Conservation (phyloP, 1,284 basidiomycete genomes). For the Papiliotrema laurentii region DNA sequence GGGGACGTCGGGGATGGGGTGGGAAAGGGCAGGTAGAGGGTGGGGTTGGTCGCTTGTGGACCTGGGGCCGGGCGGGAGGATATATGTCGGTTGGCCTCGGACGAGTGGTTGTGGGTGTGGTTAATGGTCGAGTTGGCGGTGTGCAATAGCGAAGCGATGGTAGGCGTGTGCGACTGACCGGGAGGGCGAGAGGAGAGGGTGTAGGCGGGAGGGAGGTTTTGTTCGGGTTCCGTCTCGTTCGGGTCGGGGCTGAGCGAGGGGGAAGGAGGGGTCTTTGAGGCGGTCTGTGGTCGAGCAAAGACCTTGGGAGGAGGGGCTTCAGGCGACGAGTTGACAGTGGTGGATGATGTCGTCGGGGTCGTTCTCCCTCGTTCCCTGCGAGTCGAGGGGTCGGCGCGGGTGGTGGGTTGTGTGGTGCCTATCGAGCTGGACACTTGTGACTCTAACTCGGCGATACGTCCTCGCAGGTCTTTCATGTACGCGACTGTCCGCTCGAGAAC, state of each 20-base stretch:
- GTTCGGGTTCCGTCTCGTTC: conserved; percentile 39
- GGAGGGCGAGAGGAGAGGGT: conserved; percentile 16
- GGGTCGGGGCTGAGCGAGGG: conserved; percentile 26
- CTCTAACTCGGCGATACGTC: conserved; percentile 29
- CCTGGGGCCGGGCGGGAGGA: conserved; percentile 4
- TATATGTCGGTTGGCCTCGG: too few relatives aligned
- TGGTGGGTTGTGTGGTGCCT: background rate
- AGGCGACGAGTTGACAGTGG: background rate
- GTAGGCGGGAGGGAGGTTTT: conserved; percentile 31
- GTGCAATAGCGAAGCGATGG: conserved; percentile 1
- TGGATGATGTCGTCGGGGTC: too few relatives aligned
- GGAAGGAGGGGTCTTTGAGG: conserved; percentile 20
- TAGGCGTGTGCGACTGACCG: background rate
- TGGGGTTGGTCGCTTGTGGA: conserved; percentile 28
- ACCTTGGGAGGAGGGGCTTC: background rate
- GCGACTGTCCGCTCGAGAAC: conserved; percentile 45
- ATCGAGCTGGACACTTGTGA: background rate
- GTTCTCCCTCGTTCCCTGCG: too few relatives aligned
- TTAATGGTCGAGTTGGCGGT: background rate
- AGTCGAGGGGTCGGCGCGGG: background rate
- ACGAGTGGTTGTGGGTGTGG: too few relatives aligned
- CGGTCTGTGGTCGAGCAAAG: background rate
- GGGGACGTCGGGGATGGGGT: conserved; percentile 45
- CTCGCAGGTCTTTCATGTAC: conserved; percentile 44
- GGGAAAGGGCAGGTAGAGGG: conserved; percentile 44